Base-by-base conservation (phyloP, 106 monocot species). In the Dioscorea alata region DNA sequence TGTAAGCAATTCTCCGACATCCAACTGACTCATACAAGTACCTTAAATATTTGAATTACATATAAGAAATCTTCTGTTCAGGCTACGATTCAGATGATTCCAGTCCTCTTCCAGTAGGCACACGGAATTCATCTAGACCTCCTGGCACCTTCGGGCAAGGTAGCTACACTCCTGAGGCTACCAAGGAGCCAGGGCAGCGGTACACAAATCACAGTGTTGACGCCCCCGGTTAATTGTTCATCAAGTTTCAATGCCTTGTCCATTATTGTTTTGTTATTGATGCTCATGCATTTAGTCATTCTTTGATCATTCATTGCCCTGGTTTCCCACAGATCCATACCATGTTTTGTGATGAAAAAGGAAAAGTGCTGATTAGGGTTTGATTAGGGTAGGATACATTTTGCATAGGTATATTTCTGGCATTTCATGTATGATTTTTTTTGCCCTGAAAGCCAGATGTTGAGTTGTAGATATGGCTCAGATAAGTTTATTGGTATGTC, bases 71-170 rank as follows among this genome's bases (percentile, higher is more conserved):
- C 42, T 42, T 51, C 50, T 33, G 0, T 48, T 59, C 70, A 82
- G 84, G 89, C 69, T 82, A 85, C 68, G 78, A 90, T 56, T 50
- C 65, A 16, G 83, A 85, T 20, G 70, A 86, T 23, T 83, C 90
- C 16, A 85, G 66, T 54, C 70, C 78, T 22, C 71, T 90, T 9
- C 77, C 86, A 7, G 73, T 86, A n/a, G 76, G 76, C 50, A 75
- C 83, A 51, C 31, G 21, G 69, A 79, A 79, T 14, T 71, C 75
- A 42, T 70, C 69, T 60, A 59, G 59, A 50, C n/a, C 34, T 10
- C 71, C 81, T 28, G 19, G 64, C 20, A 5, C 42, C 10, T n/a
- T 69, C 12, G 77, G 61, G 34, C 81, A 80, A 23, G 73, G 58
- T 48, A 76, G 60, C 50, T 79, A 81, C 64, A 69, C 16, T 59